Conservation (phyloP, 2,329 filamentous ascomycete genomes). For the Tolypocladium nubicola region DNA sequence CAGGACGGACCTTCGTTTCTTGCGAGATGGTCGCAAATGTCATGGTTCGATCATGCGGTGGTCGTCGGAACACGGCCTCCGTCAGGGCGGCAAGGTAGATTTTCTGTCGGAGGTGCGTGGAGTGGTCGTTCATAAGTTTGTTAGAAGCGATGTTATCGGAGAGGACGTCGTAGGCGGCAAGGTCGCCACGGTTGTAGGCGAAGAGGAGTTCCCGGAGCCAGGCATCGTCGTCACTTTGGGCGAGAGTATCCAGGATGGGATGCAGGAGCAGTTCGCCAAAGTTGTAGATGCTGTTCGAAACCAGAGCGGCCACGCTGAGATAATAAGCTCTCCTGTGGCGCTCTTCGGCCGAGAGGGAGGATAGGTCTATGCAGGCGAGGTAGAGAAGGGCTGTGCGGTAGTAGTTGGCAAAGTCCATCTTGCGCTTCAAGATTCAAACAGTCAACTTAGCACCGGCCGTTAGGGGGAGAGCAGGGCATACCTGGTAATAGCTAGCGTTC, state of each 20-base stretch:
- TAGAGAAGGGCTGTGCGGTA: constrained; percentile 97
- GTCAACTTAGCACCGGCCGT: not conserved
- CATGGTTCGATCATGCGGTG: constrained; percentile 92
- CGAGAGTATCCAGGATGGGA: constrained; percentile 80
- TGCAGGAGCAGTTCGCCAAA: constrained; percentile 98
- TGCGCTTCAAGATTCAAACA: constrained; percentile 30
- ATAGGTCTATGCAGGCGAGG: constrained; percentile 86
- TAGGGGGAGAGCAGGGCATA: constrained; percentile 8
- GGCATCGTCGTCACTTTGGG: constrained; percentile 56
- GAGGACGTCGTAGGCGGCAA: constrained; percentile 76
- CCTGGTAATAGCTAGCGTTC: constrained; percentile 91
- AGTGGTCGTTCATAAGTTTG: constrained; percentile 66
- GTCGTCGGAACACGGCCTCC: constrained; percentile 90
- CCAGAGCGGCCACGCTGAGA: constrained; percentile 81
- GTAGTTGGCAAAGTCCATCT: constrained; percentile 89
- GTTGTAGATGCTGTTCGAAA: constrained; percentile 96
- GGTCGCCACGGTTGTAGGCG: constrained; percentile 92
- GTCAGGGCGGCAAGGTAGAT: constrained; percentile 95
- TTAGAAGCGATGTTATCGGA: constrained; percentile 74
- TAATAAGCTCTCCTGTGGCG: constrained; percentile 81
- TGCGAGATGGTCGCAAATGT: constrained; percentile 78
- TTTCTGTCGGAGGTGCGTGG: constrained; percentile 85
- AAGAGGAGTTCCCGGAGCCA: constrained; percentile 96
- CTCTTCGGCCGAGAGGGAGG: constrained; percentile 62
- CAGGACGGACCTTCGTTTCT: constrained; percentile 82